Evolutionary conservation across 805 yeast species (phyloP).

Genomic region (Brettanomyces nanus): DNA sequence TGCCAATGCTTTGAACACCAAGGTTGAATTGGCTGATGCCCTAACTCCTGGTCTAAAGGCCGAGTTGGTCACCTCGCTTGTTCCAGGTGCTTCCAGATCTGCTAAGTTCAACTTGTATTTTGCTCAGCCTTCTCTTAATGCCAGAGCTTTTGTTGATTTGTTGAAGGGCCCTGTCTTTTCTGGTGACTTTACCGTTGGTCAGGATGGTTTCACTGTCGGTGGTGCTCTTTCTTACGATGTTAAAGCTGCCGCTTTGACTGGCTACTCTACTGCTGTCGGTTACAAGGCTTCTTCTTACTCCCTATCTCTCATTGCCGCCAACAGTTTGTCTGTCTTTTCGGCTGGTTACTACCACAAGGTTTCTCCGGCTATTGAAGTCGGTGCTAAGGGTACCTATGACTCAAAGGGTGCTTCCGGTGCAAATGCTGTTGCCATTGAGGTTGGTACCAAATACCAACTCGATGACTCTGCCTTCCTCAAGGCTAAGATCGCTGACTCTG

Average conservation of each 20-base stretch:
- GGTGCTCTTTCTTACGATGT: constrained; percentile 97
- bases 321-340: constrained; percentile 81
- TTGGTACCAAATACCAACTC: constrained; percentile 89
- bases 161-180: constrained; percentile 92
- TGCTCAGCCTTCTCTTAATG: constrained; percentile 87
- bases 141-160: constrained; percentile 91
- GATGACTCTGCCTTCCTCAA: constrained; percentile 86
- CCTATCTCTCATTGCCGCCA: constrained; percentile 74
- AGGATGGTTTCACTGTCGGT: constrained; percentile 95
- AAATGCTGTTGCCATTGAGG: constrained; percentile 84
- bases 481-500: constrained; percentile 95
- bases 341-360: constrained; percentile 98
- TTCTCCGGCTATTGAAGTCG: constrained; percentile 86
- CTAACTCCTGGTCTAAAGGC: constrained; percentile 93
- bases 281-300: constrained; percentile 85
- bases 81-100: constrained; percentile 79
- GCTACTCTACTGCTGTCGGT: constrained; percentile 90
- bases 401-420: constrained; percentile 64
- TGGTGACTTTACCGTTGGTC: constrained; percentile 92
- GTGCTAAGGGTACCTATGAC: constrained; percentile 96
- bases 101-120: constrained; percentile 87
- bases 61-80: constrained; percentile 78
- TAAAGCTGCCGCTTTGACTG: constrained; percentile 83
- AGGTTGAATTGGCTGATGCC: constrained; percentile 85
- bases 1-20: constrained; percentile 84